Base-by-base conservation (phyloP, 192 early-diverging fungal genomes). In the Coemansia sp. region DNA sequence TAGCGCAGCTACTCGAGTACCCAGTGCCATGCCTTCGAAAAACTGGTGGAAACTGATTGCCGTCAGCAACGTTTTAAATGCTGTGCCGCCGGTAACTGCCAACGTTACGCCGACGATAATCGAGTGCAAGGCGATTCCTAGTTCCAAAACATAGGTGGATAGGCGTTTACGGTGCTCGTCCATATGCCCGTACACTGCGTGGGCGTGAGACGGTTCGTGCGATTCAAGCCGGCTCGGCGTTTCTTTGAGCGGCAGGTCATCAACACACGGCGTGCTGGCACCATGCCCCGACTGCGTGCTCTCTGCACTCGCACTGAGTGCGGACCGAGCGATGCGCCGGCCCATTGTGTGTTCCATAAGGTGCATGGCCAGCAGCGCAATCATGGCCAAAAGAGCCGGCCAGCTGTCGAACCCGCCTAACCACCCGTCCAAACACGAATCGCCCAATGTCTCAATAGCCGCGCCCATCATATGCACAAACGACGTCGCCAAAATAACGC, bases 101-200 rank as follows among this genome's bases (percentile, higher is more conserved):
- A 91, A 69, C 27, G 90, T 81, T 66, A 93, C 78, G 22, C 91
- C 91, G 22, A 93, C 85, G 14, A 93, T 85, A 19, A 93, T 72
- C 53, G 90, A 91, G 71, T 93, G 91, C 66, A 89, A 51, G 0
- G 88, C 84, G 41, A 93, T 90, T 32, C 91, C 89, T n/a, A 93
- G 74, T 62, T 93, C 91, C 23, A 93, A 71, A 5, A 90, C 78
- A 49, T 87, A 90, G 3, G 88, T 90, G 2, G 84, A 84, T 52
- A 88, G 80, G 16, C 64, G 62, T 51, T 32, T 68, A 56, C 81
- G 64, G 26, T 54, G 13, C 57, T 65, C 59, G 19, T 69, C 62
- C 51, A 57, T 61, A 1, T 66, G 19, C 13, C 69, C 35, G 45
- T 65, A 19, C 2, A 53, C 37, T 7, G 66, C 64, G 26, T 73